These are phyloP conservation scores for Brettanomyces custersianus DNA, from an alignment of 805 yeast genomes.

Conservation along the genomic window DNA sequence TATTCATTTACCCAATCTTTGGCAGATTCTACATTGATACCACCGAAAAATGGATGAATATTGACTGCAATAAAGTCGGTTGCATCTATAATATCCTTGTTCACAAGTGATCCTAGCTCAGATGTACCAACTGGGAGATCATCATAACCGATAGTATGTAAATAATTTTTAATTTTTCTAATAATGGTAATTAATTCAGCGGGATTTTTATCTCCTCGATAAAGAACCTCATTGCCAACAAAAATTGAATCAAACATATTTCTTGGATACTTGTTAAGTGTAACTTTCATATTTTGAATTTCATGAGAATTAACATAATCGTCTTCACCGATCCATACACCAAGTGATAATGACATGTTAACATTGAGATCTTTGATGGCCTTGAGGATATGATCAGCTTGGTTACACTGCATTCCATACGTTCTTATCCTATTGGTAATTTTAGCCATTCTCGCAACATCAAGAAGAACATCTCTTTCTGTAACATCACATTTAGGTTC, in stretches of 20 bases:
- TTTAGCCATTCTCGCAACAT: slow-evolving; percentile 47
- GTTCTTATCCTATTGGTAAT: slow-evolving; percentile 50
- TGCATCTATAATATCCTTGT: slow-evolving; percentile 27
- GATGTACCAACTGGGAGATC: slow-evolving; percentile 53
- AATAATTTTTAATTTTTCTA: slow-evolving; percentile 29
- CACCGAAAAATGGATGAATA: slow-evolving; percentile 62
- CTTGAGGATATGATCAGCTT: slow-evolving; percentile 40
- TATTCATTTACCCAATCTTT: slow-evolving; percentile 46
- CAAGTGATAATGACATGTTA: slow-evolving; percentile 49
- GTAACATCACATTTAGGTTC: slow-evolving; percentile 45
- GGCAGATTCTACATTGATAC: slow-evolving; percentile 38
- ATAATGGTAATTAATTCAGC: slow-evolving; percentile 33
- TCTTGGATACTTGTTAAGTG: slow-evolving; percentile 36
- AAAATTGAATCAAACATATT: slow-evolving; percentile 39
- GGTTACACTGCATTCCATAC: slow-evolving; percentile 56
- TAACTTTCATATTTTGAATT: slow-evolving; percentile 32
- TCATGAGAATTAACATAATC: slow-evolving; percentile 37
- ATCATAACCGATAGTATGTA: slow-evolving; percentile 25
- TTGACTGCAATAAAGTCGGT: slow-evolving; percentile 57
- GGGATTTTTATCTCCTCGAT: slow-evolving; percentile 38
- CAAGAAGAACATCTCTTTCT: slow-evolving; percentile 41
- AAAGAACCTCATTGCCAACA: slow-evolving; percentile 58
- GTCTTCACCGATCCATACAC: slow-evolving; percentile 52
- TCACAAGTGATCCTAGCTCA: slow-evolving; percentile 44
- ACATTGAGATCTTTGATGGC: slow-evolving; percentile 42